phyloP scores from a whole-genome alignment of 2,329 filamentous ascomycete genomes.

The Botrytis hyacinthi region DNA sequence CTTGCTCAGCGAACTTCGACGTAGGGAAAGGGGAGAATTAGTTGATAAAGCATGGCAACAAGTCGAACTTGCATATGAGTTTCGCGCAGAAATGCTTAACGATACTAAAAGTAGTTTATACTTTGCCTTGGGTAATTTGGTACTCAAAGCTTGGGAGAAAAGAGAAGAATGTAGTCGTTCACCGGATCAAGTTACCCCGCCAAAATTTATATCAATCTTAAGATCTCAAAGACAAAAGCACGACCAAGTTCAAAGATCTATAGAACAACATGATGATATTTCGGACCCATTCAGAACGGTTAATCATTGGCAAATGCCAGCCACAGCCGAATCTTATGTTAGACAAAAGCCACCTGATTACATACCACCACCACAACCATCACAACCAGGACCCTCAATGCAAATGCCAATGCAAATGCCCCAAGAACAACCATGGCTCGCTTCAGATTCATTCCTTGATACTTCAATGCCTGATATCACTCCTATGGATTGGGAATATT shows the following conservation, averaged over 20 bases:
- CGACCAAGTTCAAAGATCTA: not conserved
- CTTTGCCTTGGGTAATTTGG: constrained; percentile 35
- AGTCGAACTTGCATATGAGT: constrained; percentile 35
- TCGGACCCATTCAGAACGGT: constrained; percentile 1
- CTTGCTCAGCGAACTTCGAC: constrained; percentile 39
- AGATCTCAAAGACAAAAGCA: constrained; percentile 29
- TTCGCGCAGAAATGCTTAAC: constrained; percentile 34
- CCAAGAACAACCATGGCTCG: constrained; percentile 9
- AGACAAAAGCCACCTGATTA: constrained; percentile 17
- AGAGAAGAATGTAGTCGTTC: constrained; percentile 31
- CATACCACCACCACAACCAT: not conserved
- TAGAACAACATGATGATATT: not conserved
- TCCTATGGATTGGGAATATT: constrained; percentile 37
- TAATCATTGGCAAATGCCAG: constrained; percentile 2
- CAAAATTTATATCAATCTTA: constrained; percentile 22
- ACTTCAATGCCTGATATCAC: constrained; percentile 31
- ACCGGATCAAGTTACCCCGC: constrained; percentile 10
- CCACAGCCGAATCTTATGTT: constrained; percentile 10
- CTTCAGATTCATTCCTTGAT: constrained; percentile 24
- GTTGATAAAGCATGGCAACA: constrained; percentile 38
- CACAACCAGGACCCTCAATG: constrained; percentile 3
- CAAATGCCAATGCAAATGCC: not conserved
- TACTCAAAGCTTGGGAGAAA: constrained; percentile 36
- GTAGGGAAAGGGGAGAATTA: constrained; percentile 34
- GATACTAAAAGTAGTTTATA: constrained; percentile 35